Base-by-base conservation (phyloP, 1,284 basidiomycete species). In the Dichomitus squalens region DNA sequence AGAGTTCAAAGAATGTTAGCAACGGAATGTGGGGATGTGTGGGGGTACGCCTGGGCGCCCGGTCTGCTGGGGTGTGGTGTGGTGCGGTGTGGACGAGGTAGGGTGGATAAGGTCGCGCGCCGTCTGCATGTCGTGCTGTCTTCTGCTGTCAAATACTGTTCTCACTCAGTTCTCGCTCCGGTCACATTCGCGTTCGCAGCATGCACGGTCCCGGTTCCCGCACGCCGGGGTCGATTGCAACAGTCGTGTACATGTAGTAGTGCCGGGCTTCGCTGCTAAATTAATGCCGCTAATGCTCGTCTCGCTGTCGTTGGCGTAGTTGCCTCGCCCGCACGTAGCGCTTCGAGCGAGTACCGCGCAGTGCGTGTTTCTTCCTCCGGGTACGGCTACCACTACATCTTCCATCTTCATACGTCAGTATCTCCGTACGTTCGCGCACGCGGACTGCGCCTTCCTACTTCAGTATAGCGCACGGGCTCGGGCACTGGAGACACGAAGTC, bases 161-260 rank as follows among this genome's bases (percentile, higher is more conserved):
- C n/a, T n/a, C n/a, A n/a, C n/a, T n/a, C n/a, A n/a, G n/a, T n/a
- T n/a, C n/a, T n/a, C n/a, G 12, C 31, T 47, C 44, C 39, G 52
- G 40, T 48, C 40, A 38, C 39, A 31, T 36, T 43, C 21, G 51
- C 53, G 46, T 48, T 40, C 52, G 51, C 44, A 52, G 49, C 34
- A 43, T 48, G 41, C 27, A 34, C 25, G 38, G 35, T 23, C 47
- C 9, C 46, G 48, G 46, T 51, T 50, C 49, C 54, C 49, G 54
- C 35, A 52, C 46, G 20, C 20, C 39, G 38, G 51, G 56, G 51
- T 49, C 40, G 21, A 4, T 50, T 36, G 46, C 52, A 49, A 50
- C 47, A 36, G 52, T 52, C 53, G 55, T 63, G 61, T 63, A 63
- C 61, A 57, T 63, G 58, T 63, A 63, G 60, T 62, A 59, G 55